Evolutionary conservation across 192 early-diverging fungal genomes (phyloP), one percentile per base, ranked within the genome.

Genomic region (Entomortierella beljakovae): DNA sequence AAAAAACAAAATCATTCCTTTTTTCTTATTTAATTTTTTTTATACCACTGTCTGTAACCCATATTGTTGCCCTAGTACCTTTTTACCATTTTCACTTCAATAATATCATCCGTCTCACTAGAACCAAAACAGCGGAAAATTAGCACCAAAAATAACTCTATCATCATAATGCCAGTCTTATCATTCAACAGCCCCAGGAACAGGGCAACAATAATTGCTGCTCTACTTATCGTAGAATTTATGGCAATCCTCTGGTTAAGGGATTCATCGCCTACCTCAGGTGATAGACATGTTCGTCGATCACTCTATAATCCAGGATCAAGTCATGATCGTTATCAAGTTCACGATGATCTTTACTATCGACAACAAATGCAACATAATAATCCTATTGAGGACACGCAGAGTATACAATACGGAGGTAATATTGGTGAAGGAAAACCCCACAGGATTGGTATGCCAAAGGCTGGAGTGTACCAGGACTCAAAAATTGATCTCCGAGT

Each of bases 241-340:
- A 58, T 70, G 62, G 61, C 62, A 1, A 79, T 70, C 20, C 53
- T 79, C 57, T 79, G 67, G 66, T 20, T 70, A 20, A 23, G 57
- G 29, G 61, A 60, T 3, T 57, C 66, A 11, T 15, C 50, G 31
- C 60, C 60, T 11, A 43, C 18, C 3, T 3, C 22, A 11, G 37
- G 42, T 2, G 38, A 25, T 18, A 34, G 25, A 33, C 18, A 26
- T 3, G 28, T 1, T 5, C 42, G 60, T 2, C n/a, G 54, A n/a
- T 26, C 67, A 1, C 20, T 52, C 57, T 42, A 59, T 11, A 32
- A 50, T n/a, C 46, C 31, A 31, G 26, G 52, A 10, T 61, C 66
- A 50, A 35, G 48, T 29, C 66, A 59, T n/a, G 57, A 68, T 34
- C 53, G 37, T 38, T 22, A 48, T 33, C 28, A 48, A 49, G 54